Base-by-base conservation (phyloP, 2,329 filamentous ascomycete species). In the Ceratocystis eucalypticola region DNA sequence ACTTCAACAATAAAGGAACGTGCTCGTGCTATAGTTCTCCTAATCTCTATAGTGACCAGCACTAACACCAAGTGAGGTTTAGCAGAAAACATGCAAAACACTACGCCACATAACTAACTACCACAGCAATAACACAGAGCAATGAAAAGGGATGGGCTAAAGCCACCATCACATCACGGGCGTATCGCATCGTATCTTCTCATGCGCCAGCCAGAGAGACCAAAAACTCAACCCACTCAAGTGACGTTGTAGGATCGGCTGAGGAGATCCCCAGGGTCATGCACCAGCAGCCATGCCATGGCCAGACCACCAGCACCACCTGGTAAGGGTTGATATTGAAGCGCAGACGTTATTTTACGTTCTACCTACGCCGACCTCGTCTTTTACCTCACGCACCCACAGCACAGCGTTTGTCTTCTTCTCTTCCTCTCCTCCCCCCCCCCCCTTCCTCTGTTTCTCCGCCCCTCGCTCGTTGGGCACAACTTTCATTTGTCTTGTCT, bases 11-110 rank as follows among this genome's bases (percentile, higher is more conserved):
- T 30, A 22, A 55, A 55, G 53, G 53, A 59, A 37, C 53, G 53
- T 59, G 53, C 53, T 59, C 28, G 33, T 17, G 28, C 53, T 59
- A 57, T 57, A 59, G n/a, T 30, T 30, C 28, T 30, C 53, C 53
- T 12, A 20, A 59, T 59, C 28, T 59, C 53, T 59, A 59, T 37
- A 59, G 53, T 59, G n/a, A 59, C 28, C 53, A 59, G 53, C 53
- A 59, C 53, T 59, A 59, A 59, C 53, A 59, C 53, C 53, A 2
- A 59, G 53, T 59, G 28, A 59, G 53, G 53, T 33, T 17, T 59
- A 59, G 53, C 33, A 33, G 53, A 59, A 59, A n/a, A 59, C 17
- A 37, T 3, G 15, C 25, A 30, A 59, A 59, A 59, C 25, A 59
- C 28, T 37, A 59, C 53, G 28, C 53, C 53, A 12, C 37, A 28